These are phyloP conservation scores for Ophiocordyceps camponoti-leonardi DNA, from an alignment of 2,329 filamentous ascomycete species.

Conservation along the genomic window DNA sequence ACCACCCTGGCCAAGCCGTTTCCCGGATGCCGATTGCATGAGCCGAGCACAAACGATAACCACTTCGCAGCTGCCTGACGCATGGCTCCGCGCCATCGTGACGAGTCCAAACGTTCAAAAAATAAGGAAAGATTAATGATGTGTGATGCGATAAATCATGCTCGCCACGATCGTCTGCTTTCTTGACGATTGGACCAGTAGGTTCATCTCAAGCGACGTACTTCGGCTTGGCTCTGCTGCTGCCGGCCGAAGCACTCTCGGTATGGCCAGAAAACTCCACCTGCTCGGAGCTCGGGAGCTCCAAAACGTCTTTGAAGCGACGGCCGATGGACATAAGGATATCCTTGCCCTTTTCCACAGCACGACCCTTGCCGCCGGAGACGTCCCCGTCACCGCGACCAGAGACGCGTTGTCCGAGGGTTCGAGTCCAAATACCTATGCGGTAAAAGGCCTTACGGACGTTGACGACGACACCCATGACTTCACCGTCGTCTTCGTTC, in stretches of 20 bases:
- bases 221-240: slow-evolving; percentile 92
- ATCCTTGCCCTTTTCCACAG: slow-evolving; percentile 67
- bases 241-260: slow-evolving; percentile 81
- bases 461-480: slow-evolving; percentile 99
- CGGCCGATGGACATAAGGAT: slow-evolving; percentile 70
- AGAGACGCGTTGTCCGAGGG: slow-evolving; percentile 69
- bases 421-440: slow-evolving; percentile 93
- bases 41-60: too few species aligned
- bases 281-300: slow-evolving; percentile 55
- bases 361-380: slow-evolving; percentile 61
- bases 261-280: slow-evolving; percentile 97
- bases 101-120: not conserved
- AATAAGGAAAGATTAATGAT: not conserved
- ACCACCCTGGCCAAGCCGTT: not conserved
- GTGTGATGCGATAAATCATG: not conserved
- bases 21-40: not conserved
- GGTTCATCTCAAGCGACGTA: slow-evolving; percentile 45
- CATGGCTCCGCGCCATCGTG: not conserved
- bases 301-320: slow-evolving; percentile 84
- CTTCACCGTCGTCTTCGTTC: slow-evolving; percentile 82
- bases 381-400: slow-evolving; percentile 57
- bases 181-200: too few species aligned
- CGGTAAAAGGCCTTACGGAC: slow-evolving; percentile 97
- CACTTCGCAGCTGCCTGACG: not conserved
- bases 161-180: not conserved